Base-by-base conservation (phyloP, 2,329 filamentous ascomycete genomes). In the Microcyclosporella mali region DNA sequence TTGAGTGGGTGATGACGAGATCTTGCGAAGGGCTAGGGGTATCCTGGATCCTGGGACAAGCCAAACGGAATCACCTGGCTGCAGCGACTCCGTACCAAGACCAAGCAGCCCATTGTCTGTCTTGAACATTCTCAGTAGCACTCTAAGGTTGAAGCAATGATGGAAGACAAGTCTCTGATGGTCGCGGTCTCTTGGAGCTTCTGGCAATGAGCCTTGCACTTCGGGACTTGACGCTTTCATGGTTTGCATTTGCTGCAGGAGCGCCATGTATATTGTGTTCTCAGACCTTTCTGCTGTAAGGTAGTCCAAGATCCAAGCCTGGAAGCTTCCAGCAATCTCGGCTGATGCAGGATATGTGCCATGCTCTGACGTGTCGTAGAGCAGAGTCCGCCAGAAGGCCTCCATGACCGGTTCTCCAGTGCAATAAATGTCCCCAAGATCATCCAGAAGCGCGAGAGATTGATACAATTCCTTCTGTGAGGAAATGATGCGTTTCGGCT, bases 301-400 rank as follows among this genome's bases (percentile, higher is more conserved):
- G 21, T 25, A 25, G 21, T 25, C 21, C 21, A 9, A 25, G 14
- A 34, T 3, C 35, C 35, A 37, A 4, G 18, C 35, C 14, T 14
- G 35, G 16, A 37, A 37, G 12, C 19, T 25, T 4, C 12, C 19
- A 10, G n/a, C 35, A 21, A 37, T 16, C 3, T 37, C 18, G 35
- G 12, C 10, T 37, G 6, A 18, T 15, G 16, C 15, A 9, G 35
- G 35, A 18, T 19, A 37, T 7, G 14, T 10, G n/a, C 18, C 14
- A 18, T 37, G 6, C n/a, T 41, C 31, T 8, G 6, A 30, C 15
- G 39, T 41, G 15, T 41, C 25, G 12, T 16, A 14, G 11, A 41
- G n/a, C n/a, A 41, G 31, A 29, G 39, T 35, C 32, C 39, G 34
- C 31, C 31, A 41, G 31, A 28, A 41, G 4, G 39, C 39, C 2